A percentile compares a stretch with the other conserved stretches of the same genome.
Conservation (phyloP, 495 filamentous ascomycete species). For the Cryomyces minteri region DNA sequence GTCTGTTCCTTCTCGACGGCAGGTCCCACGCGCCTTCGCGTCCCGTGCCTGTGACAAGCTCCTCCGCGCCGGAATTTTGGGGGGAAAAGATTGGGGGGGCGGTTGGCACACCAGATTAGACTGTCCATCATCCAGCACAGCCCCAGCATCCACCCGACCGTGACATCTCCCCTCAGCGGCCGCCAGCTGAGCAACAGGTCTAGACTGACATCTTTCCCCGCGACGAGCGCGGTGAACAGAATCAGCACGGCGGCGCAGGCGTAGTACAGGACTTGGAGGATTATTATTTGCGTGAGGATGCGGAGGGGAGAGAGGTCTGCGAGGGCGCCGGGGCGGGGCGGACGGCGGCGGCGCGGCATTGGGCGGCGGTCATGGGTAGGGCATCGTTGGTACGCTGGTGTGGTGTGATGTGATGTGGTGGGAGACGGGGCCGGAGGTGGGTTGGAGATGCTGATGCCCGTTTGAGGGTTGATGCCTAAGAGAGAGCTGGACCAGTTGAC, state of each 20-base stretch:
- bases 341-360: slow-evolving; percentile 63
- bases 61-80: too few species aligned
- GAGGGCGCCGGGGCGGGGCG: slow-evolving; percentile 59
- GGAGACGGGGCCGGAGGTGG: neutral
- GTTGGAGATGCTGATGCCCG: neutral
- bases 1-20: neutral
- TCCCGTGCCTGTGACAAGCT: neutral
- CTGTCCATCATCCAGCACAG: slow-evolving; percentile 73
- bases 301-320: slow-evolving; percentile 68
- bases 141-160: slow-evolving; percentile 78
- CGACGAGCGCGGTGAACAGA: slow-evolving; percentile 73
- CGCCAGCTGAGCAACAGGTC: slow-evolving; percentile 68
- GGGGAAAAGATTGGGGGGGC: neutral
- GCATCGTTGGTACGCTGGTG: neutral
- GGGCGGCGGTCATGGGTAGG: neutral
- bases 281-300: slow-evolving; percentile 70
- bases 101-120: slow-evolving; percentile 42
- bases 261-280: slow-evolving; percentile 81
- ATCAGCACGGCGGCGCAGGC: slow-evolving; percentile 52
- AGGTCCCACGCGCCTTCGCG: neutral
- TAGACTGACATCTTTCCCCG: slow-evolving; percentile 49
- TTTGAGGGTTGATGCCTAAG: neutral
- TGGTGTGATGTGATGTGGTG: too few species aligned
- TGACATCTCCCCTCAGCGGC: slow-evolving; percentile 72
- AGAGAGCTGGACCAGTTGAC: neutral